These are phyloP conservation scores for Lactifluus piperatus DNA, from an alignment of 768 basidiomycete species.

Conservation along the genomic window DNA sequence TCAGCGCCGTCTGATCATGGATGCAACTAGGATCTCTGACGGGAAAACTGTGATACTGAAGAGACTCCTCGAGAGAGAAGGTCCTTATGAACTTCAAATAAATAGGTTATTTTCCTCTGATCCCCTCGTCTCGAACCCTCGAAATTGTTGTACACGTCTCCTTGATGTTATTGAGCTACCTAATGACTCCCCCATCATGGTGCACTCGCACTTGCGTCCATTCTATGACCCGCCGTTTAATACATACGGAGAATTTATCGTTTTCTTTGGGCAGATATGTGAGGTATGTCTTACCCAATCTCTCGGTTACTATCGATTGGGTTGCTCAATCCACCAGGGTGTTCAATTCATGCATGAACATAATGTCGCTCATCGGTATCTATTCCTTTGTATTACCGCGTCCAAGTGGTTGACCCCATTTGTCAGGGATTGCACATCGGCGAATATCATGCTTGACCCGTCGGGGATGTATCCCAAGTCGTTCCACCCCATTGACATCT, in stretches of 20 bases:
- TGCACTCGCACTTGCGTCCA: conserved; percentile 25
- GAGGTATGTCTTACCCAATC: conserved; percentile 10
- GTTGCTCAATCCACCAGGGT: background rate
- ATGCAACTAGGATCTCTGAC: background rate
- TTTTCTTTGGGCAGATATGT: conserved; percentile 22
- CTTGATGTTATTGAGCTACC: conserved; percentile 2
- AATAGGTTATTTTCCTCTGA: background rate
- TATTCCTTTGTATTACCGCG: background rate
- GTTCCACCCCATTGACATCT: conserved; percentile 2
- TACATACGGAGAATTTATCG: conserved; percentile 21
- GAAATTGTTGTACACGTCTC: background rate
- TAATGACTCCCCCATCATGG: conserved; percentile 4
- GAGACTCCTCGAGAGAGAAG: background rate
- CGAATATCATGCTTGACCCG: too few relatives aligned
- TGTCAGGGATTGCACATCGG: conserved; percentile 1
- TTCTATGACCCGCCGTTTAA: conserved; percentile 23
- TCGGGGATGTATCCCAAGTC: conserved; percentile 5
- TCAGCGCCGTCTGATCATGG: background rate
- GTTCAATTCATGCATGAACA: conserved; percentile 10
- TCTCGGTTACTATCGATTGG: background rate
- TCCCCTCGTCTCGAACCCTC: background rate
- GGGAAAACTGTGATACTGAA: conserved; percentile 3
- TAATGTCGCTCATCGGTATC: conserved; percentile 11
- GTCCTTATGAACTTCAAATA: conserved; percentile 9
- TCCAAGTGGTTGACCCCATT: background rate